phyloP scores from a whole-genome alignment of 305 asterid genomes.

The Lippia alba region DNA sequence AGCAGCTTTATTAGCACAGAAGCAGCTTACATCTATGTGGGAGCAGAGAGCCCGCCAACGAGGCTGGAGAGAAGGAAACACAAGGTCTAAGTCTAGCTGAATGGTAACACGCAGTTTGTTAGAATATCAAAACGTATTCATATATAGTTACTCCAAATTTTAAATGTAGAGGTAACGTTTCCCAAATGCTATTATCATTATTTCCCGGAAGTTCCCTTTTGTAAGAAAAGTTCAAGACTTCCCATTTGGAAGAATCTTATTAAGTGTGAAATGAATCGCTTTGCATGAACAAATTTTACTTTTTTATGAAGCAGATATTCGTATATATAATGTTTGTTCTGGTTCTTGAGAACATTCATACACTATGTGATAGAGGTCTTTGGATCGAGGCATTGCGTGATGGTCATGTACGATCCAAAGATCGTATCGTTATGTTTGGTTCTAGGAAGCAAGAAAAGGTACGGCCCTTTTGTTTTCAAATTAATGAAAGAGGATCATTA shows the following conservation, averaged over 20 bases:
- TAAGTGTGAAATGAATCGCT: not conserved
- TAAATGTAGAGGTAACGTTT: constrained; percentile 41
- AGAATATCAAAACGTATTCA: constrained; percentile 15
- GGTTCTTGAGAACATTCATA: not conserved
- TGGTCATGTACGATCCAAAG: no score
- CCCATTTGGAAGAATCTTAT: constrained; percentile 29
- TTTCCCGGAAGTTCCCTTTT: constrained; percentile 33
- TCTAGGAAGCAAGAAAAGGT: no score
- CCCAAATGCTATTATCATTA: constrained; percentile 27
- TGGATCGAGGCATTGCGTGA: no score
- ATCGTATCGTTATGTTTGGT: no score
- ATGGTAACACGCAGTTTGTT: constrained; percentile 40
- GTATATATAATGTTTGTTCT: constrained; percentile 22
- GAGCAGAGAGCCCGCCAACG: constrained; percentile 83
- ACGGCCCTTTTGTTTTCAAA: no score
- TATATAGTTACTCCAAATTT: constrained; percentile 27
- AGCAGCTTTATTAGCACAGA: constrained; percentile 68
- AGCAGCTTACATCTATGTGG: constrained; percentile 77
- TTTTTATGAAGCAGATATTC: constrained; percentile 9
- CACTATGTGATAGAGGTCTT: no score
- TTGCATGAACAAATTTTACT: constrained; percentile 14
- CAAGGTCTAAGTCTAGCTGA: constrained; percentile 51
- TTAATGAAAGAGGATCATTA: no score
- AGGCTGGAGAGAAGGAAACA: constrained; percentile 84
- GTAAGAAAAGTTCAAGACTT: constrained; percentile 38